These are phyloP conservation scores for Thielaviopsis populi DNA, from an alignment of 2,329 filamentous ascomycete genomes.

Conservation along the genomic window DNA sequence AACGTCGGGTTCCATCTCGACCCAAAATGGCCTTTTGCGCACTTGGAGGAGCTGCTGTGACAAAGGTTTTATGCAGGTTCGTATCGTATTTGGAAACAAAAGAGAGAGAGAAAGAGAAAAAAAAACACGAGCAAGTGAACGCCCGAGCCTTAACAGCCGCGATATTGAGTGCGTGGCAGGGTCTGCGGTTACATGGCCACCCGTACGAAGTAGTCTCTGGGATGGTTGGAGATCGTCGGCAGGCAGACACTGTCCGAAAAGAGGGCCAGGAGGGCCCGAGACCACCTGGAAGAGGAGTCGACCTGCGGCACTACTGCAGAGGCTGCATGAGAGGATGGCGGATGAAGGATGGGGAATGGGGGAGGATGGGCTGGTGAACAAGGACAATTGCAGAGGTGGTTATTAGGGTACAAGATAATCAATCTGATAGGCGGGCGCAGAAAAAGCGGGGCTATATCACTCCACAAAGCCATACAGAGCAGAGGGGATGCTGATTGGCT, in stretches of 20 bases:
- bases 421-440: not conserved
- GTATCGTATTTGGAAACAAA: not conserved
- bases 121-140: not conserved
- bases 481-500: not conserved
- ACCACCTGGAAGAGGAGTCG: not conserved
- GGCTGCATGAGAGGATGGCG: not conserved
- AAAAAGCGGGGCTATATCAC: not conserved
- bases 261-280: not conserved
- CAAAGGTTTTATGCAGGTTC: not conserved
- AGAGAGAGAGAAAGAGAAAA: not conserved
- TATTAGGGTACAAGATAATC: not conserved
- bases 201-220: not conserved
- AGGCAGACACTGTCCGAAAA: not conserved
- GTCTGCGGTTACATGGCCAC: not conserved
- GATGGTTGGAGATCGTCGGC: not conserved
- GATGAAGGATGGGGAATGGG: not conserved
- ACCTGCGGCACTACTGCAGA: not conserved
- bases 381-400: not conserved
- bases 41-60: not conserved
- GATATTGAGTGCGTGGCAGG: not conserved
- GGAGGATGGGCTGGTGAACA: not conserved
- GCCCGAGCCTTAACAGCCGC: not conserved
- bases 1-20: not conserved
- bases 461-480: not conserved
- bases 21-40: not conserved